Conservation (phyloP, 1,139 yeast species). For the Saccharomyces hybrid region DNA sequence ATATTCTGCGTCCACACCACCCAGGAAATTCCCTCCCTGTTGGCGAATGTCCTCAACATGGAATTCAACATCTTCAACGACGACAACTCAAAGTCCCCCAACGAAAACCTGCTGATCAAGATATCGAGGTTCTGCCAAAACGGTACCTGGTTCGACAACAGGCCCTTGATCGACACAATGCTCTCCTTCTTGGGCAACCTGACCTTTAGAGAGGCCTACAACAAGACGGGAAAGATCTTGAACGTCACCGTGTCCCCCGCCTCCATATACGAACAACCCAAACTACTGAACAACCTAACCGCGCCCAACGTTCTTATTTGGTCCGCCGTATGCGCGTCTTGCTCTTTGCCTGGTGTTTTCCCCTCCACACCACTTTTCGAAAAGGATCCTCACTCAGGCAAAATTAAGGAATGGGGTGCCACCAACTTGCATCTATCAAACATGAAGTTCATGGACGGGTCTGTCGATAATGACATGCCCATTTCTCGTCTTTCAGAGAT, state of each 20-base stretch:
- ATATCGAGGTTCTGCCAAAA: constrained; percentile 39
- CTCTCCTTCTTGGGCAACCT: constrained; percentile 77
- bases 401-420: constrained; percentile 61
- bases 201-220: constrained; percentile 90
- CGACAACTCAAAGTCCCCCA: constrained; percentile 40
- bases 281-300: constrained; percentile 79
- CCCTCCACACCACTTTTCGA: constrained; percentile 82
- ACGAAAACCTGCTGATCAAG: constrained; percentile 40
- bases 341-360: constrained; percentile 88
- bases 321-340: constrained; percentile 97
- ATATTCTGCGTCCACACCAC: constrained; percentile 74
- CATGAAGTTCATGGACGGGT: constrained; percentile 86
- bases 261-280: constrained; percentile 71
- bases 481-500: constrained; percentile 83
- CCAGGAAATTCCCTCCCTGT: constrained; percentile 56
- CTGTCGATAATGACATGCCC: constrained; percentile 92
- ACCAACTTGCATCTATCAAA: constrained; percentile 37
- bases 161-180: constrained; percentile 66
- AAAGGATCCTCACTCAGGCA: constrained; percentile 64
- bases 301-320: constrained; percentile 92
- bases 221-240: constrained; percentile 75
- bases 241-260: constrained; percentile 90
- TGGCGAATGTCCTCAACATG: constrained; percentile 47
- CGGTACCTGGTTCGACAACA: constrained; percentile 85
- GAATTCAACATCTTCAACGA: constrained; percentile 69